Evolutionary conservation across 2,329 filamentous ascomycete genomes (phyloP).

Genomic region (Venturia pyrina): DNA sequence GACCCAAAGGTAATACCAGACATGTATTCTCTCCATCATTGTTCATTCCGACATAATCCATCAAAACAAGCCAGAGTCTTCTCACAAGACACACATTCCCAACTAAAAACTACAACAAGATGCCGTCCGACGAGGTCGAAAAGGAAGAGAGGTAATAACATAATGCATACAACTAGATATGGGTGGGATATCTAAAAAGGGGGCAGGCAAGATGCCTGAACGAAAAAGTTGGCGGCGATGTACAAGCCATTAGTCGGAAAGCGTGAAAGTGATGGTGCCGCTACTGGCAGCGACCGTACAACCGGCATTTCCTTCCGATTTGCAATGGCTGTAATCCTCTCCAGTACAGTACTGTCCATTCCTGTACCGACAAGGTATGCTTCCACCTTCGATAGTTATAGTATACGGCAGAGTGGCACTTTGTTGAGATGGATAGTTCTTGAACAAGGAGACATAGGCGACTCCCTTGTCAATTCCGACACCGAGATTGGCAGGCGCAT

Average conservation of each 20-base stretch:
- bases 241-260: not conserved
- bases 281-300: slow-evolving; percentile 54
- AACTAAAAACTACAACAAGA: not conserved
- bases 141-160: not conserved
- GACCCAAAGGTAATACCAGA: not conserved
- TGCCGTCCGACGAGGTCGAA: not conserved
- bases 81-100: too few relatives aligned
- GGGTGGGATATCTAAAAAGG: not conserved
- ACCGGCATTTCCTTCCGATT: slow-evolving; percentile 40
- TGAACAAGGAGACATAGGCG: slow-evolving; percentile 77
- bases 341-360: slow-evolving; percentile 51
- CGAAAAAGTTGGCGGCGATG: not conserved
- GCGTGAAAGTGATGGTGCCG: slow-evolving; percentile 1
- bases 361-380: slow-evolving; percentile 54
- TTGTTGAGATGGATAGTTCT: slow-evolving; percentile 64
- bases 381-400: slow-evolving; percentile 63
- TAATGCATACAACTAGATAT: not conserved
- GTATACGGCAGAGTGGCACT: slow-evolving; percentile 62
- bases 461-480: slow-evolving; percentile 59
- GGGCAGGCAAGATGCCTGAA: not conserved
- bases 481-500: slow-evolving; percentile 76
- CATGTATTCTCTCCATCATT: not conserved
- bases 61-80: not conserved
- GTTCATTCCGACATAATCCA: not conserved
- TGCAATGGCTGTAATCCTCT: slow-evolving; percentile 36